Conservation (phyloP, 768 basidiomycete species). For the Auricularia heimuer region DNA sequence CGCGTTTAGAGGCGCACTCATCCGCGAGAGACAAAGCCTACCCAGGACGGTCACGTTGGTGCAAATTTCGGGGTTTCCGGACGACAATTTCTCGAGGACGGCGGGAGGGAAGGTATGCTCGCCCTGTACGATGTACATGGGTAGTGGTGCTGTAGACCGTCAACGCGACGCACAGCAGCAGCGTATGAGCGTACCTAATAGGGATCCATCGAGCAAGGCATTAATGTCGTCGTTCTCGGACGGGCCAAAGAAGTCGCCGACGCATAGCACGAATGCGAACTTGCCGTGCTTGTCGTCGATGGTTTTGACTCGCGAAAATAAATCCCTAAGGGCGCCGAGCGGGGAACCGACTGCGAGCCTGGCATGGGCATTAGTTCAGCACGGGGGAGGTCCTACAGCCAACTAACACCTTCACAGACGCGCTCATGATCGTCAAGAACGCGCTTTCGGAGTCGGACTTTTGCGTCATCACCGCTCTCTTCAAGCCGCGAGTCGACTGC, state of each 20-base stretch:
- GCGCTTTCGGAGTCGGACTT: not conserved
- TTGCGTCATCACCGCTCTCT: not conserved
- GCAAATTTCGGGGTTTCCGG: conserved; percentile 70
- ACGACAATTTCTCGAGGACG: conserved; percentile 66
- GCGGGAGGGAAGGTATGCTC: conserved; percentile 59
- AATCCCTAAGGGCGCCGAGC: conserved; percentile 57
- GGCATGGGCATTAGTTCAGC: not conserved
- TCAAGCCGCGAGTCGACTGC: conserved; percentile 27
- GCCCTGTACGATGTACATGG: conserved; percentile 91
- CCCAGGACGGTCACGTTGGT: conserved; percentile 80
- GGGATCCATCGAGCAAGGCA: conserved; percentile 48
- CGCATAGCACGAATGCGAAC: conserved; percentile 75
- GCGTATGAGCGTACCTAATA: conserved; percentile 43
- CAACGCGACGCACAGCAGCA: conserved; percentile 4
- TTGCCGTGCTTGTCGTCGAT: conserved; percentile 90
- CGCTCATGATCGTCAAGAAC: no score
- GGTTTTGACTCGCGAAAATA: conserved; percentile 70
- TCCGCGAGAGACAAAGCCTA: conserved; percentile 30
- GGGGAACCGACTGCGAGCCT: conserved; percentile 78
- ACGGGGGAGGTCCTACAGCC: no score
- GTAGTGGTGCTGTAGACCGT: conserved; percentile 57
- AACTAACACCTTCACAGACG: no score
- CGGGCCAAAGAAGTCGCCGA: conserved; percentile 79
- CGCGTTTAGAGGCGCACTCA: not conserved
- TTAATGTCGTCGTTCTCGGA: conserved; percentile 22